Conservation (phyloP, 2,329 filamentous ascomycete species). For the Aureobasidium sp. region DNA sequence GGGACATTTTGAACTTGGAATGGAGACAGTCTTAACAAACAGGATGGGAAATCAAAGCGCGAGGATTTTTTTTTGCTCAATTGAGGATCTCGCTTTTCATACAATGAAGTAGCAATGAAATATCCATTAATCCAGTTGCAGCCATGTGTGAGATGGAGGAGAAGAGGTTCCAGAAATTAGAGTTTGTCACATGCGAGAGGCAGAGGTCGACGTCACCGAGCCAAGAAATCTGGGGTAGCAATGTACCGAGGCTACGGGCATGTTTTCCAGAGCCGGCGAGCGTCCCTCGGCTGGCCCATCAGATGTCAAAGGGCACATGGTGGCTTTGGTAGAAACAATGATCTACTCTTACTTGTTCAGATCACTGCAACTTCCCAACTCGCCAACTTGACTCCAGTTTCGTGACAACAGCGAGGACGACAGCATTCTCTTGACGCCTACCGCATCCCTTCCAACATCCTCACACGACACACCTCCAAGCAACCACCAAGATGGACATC, state of each 20-base stretch:
- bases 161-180: not conserved
- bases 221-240: not conserved
- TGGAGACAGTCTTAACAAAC: no score
- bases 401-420: not conserved
- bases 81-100: no score
- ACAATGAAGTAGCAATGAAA: not conserved
- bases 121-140: not conserved
- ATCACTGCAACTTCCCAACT: not conserved
- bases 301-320: constrained; percentile 8
- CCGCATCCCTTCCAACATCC: not conserved
- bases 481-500: constrained; percentile 7
- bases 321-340: not conserved
- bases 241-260: constrained; percentile 1
- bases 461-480: not conserved
- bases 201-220: not conserved
- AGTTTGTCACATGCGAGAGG: constrained; percentile 2
- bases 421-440: not conserved
- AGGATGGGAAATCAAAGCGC: no score
- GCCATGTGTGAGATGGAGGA: not conserved
- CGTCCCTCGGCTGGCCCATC: not conserved
- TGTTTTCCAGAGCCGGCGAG: not conserved
- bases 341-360: not conserved
- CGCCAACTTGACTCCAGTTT: not conserved
- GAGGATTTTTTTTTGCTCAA: no score
- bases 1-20: no score